These are phyloP conservation scores for Candida yuanshanica DNA, from an alignment of 805 yeast species.

Conservation along the genomic window DNA sequence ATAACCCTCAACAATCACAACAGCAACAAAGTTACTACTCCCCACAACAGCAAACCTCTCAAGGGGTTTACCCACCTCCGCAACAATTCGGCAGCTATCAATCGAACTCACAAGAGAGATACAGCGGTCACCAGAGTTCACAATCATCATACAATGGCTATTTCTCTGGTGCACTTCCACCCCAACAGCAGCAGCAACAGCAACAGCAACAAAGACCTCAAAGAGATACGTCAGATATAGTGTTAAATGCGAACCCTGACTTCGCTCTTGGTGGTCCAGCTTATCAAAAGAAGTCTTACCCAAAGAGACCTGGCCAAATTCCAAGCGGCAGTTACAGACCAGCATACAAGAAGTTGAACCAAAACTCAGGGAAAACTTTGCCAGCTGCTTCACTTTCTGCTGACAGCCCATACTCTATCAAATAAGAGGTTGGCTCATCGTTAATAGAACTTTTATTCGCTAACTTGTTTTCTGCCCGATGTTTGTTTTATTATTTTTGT, in stretches of 20 bases:
- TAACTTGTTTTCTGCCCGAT: too few relatives aligned
- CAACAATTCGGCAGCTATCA: neutral
- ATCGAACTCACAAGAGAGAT: too few relatives aligned
- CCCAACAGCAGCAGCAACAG: neutral
- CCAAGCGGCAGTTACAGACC: conserved; percentile 28
- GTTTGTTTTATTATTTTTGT: too few relatives aligned
- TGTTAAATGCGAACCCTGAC: conserved; percentile 46
- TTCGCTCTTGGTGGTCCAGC: conserved; percentile 28
- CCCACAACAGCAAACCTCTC: conserved; percentile 1
- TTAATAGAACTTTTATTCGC: too few relatives aligned
- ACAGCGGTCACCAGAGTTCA: too few relatives aligned
- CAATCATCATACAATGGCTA: neutral
- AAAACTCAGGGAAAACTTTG: conserved; percentile 24
- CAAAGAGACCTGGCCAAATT: conserved; percentile 5
- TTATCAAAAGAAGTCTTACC: conserved; percentile 5
- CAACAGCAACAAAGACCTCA: conserved; percentile 3
- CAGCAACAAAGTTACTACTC: neutral
- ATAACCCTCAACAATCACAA: neutral
- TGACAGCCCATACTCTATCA: conserved; percentile 41
- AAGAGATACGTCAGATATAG: conserved; percentile 32
- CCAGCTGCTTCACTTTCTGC: conserved; percentile 36
- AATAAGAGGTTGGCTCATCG: conserved; percentile 15
- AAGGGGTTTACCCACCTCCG: neutral
- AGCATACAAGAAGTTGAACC: conserved; percentile 32
- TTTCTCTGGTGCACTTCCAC: conserved; percentile 2